Evolutionary conservation across 2,329 filamentous ascomycete genomes (phyloP).

Genomic region (Venturia oleaginea): DNA sequence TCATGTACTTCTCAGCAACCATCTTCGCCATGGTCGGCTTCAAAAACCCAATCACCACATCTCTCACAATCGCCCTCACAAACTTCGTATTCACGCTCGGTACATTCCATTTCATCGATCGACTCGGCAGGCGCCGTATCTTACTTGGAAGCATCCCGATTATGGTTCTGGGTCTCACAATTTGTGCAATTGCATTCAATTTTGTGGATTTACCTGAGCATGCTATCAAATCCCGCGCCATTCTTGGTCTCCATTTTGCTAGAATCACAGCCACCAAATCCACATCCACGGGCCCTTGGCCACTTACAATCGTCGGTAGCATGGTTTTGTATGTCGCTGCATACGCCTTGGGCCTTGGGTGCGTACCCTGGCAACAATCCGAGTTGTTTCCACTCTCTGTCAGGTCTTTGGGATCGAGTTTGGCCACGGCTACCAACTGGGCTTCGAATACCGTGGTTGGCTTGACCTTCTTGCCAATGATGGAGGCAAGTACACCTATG

Average conservation of each 20-base stretch:
- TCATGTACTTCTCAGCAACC: slow-evolving; percentile 41
- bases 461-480: slow-evolving; percentile 78
- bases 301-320: slow-evolving; percentile 56
- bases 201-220: slow-evolving; percentile 43
- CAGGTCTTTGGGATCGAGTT: slow-evolving; percentile 60
- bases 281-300: slow-evolving; percentile 18
- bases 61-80: slow-evolving; percentile 35
- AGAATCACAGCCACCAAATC: background rate
- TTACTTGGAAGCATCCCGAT: slow-evolving; percentile 75
- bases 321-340: slow-evolving; percentile 77
- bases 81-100: slow-evolving; percentile 40
- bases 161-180: slow-evolving; percentile 65
- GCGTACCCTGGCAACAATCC: slow-evolving; percentile 92
- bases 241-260: background rate
- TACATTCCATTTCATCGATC: slow-evolving; percentile 37
- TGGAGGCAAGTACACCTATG: slow-evolving; percentile 62
- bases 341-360: slow-evolving; percentile 81
- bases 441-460: slow-evolving; percentile 77
- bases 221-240: background rate
- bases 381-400: slow-evolving; percentile 77
- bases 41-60: slow-evolving; percentile 34
- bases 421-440: slow-evolving; percentile 81
- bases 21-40: slow-evolving; percentile 40
- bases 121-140: slow-evolving; percentile 44
- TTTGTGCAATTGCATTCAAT: slow-evolving; percentile 65